Evolutionary conservation across 192 early-diverging fungal species (phyloP).

Genomic region (Gonapodya prolifera): DNA sequence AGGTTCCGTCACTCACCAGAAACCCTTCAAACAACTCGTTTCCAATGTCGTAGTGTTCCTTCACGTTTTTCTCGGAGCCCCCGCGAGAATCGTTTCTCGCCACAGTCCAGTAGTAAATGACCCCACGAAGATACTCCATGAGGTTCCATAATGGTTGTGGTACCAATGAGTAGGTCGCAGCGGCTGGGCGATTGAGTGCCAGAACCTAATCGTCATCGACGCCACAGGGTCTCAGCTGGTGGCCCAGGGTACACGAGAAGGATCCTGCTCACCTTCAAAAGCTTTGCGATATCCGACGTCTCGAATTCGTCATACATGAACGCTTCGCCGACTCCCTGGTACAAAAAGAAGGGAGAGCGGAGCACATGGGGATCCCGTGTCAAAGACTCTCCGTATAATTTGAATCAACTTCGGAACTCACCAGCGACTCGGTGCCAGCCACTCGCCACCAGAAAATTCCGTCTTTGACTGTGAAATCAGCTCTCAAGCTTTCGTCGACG

Average conservation of each 20-base stretch:
- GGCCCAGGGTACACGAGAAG: too few relatives aligned
- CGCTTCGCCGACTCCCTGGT: conserved; percentile 54
- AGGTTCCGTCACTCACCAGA: too few relatives aligned
- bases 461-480: conserved; percentile 31
- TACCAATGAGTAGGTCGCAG: conserved; percentile 26
- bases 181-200: conserved; percentile 39
- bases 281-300: conserved; percentile 33
- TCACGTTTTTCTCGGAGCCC: conserved; percentile 43
- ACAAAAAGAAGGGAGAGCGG: not conserved
- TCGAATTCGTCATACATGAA: conserved; percentile 56
- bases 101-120: conserved; percentile 43
- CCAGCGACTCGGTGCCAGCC: conserved; percentile 29
- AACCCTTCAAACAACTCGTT: conserved; percentile 64
- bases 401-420: conserved; percentile 11
- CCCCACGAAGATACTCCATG: conserved; percentile 9
- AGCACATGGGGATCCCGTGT: not conserved
- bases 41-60: conserved; percentile 61
- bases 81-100: conserved; percentile 49
- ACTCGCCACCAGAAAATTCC: conserved; percentile 53
- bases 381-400: not conserved
- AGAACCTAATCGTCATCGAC: conserved; percentile 20
- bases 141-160: conserved; percentile 30
- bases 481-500: conserved; percentile 16
- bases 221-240: not conserved
- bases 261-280: conserved; percentile 31